A percentile compares a stretch with the other conserved stretches of the same genome.
Evolutionary conservation across 1,139 yeast species (phyloP).

Genomic region (Meyerozyma carpophila): DNA sequence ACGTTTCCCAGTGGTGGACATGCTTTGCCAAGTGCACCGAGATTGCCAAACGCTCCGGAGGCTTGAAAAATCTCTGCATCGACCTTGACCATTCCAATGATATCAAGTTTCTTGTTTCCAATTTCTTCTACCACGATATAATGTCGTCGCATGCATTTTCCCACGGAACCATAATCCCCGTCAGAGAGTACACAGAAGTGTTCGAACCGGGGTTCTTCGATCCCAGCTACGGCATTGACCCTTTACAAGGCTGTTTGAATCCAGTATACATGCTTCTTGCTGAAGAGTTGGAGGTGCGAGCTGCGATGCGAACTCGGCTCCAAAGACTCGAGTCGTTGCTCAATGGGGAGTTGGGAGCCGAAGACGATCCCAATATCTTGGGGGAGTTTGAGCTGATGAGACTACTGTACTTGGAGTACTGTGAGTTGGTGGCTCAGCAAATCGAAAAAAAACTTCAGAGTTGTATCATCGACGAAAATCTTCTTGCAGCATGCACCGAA

Average conservation of each 20-base stretch:
- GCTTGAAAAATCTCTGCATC: constrained; percentile 8
- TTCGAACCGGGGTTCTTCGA: constrained; percentile 3
- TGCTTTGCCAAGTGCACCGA: constrained; percentile 9
- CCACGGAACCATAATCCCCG: constrained; percentile 9
- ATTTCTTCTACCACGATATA: constrained; percentile 14
- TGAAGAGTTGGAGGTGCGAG: constrained; percentile 5
- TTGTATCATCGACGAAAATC: constrained; percentile 2
- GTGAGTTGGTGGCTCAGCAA: neutral
- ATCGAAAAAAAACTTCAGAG: constrained; percentile 1
- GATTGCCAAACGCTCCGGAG: constrained; percentile 10
- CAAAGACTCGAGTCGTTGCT: neutral
- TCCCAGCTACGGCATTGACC: constrained; percentile 12
- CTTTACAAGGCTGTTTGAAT: constrained; percentile 10
- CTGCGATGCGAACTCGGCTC: neutral
- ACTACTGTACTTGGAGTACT: neutral
- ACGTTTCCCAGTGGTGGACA: constrained; percentile 12
- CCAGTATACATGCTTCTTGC: constrained; percentile 6
- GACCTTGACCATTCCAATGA: constrained; percentile 11
- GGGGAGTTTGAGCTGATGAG: neutral
- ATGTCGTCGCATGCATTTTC: constrained; percentile 11
- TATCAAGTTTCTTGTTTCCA: constrained; percentile 12
- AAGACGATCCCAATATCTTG: neutral
- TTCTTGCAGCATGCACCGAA: constrained; percentile 5
- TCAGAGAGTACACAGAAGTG: constrained; percentile 9
- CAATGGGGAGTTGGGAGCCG: neutral